Evolutionary conservation across 768 basidiomycete genomes (phyloP), one percentile per base, ranked within the genome.

Genomic region (Hypholoma sublateritium): DNA sequence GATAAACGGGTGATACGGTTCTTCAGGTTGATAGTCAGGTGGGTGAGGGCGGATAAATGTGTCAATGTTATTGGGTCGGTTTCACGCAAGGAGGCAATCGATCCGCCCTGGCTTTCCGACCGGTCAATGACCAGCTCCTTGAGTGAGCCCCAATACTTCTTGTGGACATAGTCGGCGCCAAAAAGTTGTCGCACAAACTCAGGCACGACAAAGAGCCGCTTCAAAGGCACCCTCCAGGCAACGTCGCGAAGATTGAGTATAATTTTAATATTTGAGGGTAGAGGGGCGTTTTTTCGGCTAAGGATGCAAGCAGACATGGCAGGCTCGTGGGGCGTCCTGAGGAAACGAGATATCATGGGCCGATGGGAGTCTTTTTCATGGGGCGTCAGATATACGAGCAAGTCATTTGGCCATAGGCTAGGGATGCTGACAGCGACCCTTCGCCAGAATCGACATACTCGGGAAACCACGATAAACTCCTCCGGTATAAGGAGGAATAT

Each of bases 51-150:
- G 8, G 8, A 16, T 14, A 54, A n/a, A 35, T 34, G 32, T 3
- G 34, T 19, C 16, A 54, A 34, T 14, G 25, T 21, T 21, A 54
- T 19, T 19, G 43, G n/a, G 13, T 37, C 17, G 9, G 14, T 17
- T 19, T 3, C 49, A 22, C 25, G 1, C 17, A 49, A 49, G 8
- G 47, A 28, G 3, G 13, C 9, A 35, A 19, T 19, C 16, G 32
- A 16, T 9, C 32, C 28, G 2, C 8, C 12, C 46, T 28, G 25
- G 22, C 2, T 28, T 28, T 17, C 7, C 8, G 39, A 52, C 16
- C 8, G 2, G 24, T 52, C 51, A 21, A 54, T 46, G 19, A 47
- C 53, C 5, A 54, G 53, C 22, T 54, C 53, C 35, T 46, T 11
- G 6, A 54, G 36, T 28, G 21, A 11, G 19, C 28, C 19, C 53